These are phyloP conservation scores for Eustoma russellianum DNA, from an alignment of 257 asterid species.

Conservation along the genomic window DNA sequence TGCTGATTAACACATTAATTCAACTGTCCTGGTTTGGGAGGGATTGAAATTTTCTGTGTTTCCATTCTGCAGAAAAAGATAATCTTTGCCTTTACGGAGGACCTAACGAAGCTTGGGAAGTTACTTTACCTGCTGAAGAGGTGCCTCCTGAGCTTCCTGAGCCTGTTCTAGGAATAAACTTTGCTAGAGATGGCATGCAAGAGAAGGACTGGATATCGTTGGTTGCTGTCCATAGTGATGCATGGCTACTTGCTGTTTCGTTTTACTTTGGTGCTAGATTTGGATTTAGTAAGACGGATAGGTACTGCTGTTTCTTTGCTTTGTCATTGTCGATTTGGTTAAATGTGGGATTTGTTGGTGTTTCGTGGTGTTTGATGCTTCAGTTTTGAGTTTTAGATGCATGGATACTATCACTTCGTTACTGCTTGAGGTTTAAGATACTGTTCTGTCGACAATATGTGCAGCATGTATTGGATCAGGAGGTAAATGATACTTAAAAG, in stretches of 20 bases:
- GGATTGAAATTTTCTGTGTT: not conserved
- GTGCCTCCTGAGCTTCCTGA: constrained; percentile 87
- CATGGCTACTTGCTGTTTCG: constrained; percentile 70
- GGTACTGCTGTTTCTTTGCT: constrained; percentile 25
- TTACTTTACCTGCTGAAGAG: constrained; percentile 72
- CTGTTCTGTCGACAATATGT: too few species aligned
- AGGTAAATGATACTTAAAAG: too few species aligned
- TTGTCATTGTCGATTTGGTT: not conserved
- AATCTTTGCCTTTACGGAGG: constrained; percentile 70
- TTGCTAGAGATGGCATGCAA: constrained; percentile 82
- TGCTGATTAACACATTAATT: not conserved
- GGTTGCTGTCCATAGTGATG: constrained; percentile 80
- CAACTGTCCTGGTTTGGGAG: not conserved
- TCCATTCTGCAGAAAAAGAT: constrained; percentile 47
- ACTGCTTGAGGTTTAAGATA: too few species aligned
- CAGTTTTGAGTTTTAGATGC: too few species aligned
- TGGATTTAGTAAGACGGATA: constrained; percentile 59
- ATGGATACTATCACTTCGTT: too few species aligned
- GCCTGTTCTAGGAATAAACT: constrained; percentile 75
- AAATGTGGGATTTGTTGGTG: not conserved
- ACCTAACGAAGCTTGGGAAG: constrained; percentile 70
- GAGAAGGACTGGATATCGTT: constrained; percentile 71
- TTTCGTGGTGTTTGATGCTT: too few species aligned
- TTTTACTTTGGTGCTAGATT: constrained; percentile 72
- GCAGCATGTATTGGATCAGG: too few species aligned